Evolutionary conservation across 805 yeast species (phyloP).

Genomic region (Candida nemodendra): DNA sequence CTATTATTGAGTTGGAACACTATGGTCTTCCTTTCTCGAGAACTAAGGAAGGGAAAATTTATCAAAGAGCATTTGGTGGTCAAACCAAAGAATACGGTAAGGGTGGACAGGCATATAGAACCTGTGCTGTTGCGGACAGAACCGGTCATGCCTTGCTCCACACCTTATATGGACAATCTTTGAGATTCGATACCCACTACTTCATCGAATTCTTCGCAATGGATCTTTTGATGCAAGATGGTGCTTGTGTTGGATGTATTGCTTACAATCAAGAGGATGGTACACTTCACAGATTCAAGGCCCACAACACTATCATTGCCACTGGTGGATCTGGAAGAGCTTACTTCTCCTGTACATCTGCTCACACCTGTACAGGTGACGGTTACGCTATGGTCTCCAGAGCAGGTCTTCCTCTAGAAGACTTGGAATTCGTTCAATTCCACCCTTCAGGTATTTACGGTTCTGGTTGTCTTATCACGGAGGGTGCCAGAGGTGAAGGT

Average conservation of each 20-base stretch:
- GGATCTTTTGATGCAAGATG: conserved; percentile 92
- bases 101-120: conserved; percentile 99
- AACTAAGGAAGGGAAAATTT: conserved; percentile 93
- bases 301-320: conserved; percentile 94
- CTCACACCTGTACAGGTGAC: conserved; percentile 99
- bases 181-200: conserved; percentile 95
- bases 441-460: conserved; percentile 99
- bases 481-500: conserved; percentile 99
- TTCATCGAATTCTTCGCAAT: conserved; percentile 96
- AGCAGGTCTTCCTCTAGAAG: conserved; percentile 97
- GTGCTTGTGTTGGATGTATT: conserved; percentile 93
- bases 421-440: conserved; percentile 96
- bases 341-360: conserved; percentile 97
- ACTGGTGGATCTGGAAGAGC: conserved; percentile 99
- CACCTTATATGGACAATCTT: conserved; percentile 92
- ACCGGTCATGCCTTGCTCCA: conserved; percentile 97
- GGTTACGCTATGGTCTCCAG: conserved; percentile 98
- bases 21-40: conserved; percentile 98
- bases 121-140: conserved; percentile 99
- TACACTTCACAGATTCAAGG: conserved; percentile 94
- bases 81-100: conserved; percentile 93
- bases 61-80: conserved; percentile 99
- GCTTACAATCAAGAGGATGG: conserved; percentile 99
- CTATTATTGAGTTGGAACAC: conserved; percentile 95
- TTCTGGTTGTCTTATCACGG: conserved; percentile 97